Conservation (phyloP, 768 basidiomycete genomes). For the Lactifluus pinguis region DNA sequence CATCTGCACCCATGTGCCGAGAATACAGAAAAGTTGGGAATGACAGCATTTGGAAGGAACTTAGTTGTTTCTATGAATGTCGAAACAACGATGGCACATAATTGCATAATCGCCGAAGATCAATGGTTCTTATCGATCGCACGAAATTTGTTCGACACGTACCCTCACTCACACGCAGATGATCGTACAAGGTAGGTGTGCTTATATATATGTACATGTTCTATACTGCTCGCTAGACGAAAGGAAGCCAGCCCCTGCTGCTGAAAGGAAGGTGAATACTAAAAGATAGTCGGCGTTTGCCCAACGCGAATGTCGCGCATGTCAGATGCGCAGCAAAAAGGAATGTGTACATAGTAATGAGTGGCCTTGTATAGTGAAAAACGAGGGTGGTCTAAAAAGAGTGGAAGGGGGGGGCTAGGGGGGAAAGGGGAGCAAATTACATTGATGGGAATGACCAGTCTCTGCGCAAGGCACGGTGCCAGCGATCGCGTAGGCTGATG, state of each 20-base stretch:
- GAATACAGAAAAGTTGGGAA: neutral
- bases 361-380: neutral
- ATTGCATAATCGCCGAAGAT: neutral
- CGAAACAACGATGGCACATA: neutral
- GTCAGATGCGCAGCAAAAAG: neutral
- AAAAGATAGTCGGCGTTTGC: neutral
- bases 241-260: neutral
- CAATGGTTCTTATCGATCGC: neutral
- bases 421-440: neutral
- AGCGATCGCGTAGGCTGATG: neutral
- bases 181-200: neutral
- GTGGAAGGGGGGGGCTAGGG: neutral
- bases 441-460: neutral
- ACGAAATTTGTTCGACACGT: neutral
- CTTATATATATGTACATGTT: neutral
- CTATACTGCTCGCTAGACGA: neutral
- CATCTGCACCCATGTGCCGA: neutral
- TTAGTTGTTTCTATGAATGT: neutral
- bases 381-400: neutral
- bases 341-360: neutral
- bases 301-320: neutral
- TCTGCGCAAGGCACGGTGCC: constrained; percentile 12
- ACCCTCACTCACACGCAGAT: neutral
- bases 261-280: neutral
- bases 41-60: neutral